A percentile compares a stretch with the other conserved stretches of the same genome.
Evolutionary conservation across 2,329 filamentous ascomycete species (phyloP).

Genomic region (Waltergamsia citrina): DNA sequence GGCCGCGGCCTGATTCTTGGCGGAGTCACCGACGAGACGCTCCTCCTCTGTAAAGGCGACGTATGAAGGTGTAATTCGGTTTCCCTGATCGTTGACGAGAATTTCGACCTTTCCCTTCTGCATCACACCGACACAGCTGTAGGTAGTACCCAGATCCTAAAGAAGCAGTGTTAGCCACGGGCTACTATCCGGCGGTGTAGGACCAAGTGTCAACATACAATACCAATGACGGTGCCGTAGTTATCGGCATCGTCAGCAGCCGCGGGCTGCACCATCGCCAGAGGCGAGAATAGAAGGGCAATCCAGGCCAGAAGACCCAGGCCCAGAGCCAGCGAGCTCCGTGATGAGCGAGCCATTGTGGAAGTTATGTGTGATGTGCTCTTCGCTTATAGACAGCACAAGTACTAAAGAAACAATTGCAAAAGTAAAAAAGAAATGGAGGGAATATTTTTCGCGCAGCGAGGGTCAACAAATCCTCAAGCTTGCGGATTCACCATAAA

Average conservation of each 20-base stretch:
- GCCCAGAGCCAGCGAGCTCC: conserved; percentile 65
- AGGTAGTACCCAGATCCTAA: conserved; percentile 77
- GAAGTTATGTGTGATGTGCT: conserved; percentile 11
- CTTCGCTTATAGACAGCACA: conserved; percentile 6
- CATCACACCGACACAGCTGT: conserved; percentile 91
- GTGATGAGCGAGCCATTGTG: conserved; percentile 50
- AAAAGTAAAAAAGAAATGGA: conserved; percentile 12
- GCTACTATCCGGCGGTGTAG: conserved; percentile 9
- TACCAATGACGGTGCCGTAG: conserved; percentile 88
- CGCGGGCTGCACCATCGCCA: conserved; percentile 75
- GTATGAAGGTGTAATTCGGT: conserved; percentile 92
- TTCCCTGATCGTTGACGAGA: conserved; percentile 92
- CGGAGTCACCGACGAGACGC: conserved; percentile 91
- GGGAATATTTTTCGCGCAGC: conserved; percentile 14
- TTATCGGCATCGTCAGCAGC: conserved; percentile 65
- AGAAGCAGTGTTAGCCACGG: conserved; percentile 3
- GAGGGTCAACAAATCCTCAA: conserved; percentile 17
- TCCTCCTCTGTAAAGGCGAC: conserved; percentile 97
- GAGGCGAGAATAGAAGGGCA: conserved; percentile 76
- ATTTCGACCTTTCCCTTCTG: conserved; percentile 92
- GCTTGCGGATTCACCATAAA: conserved; percentile 15
- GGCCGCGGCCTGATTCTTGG: conserved; percentile 85
- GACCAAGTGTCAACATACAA: conserved; percentile 43
- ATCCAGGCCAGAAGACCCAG: conserved; percentile 90
- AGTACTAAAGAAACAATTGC: conserved; percentile 6